phyloP scores from a whole-genome alignment of 371 early-diverging fungal genomes.

The Modicella reniformis region DNA sequence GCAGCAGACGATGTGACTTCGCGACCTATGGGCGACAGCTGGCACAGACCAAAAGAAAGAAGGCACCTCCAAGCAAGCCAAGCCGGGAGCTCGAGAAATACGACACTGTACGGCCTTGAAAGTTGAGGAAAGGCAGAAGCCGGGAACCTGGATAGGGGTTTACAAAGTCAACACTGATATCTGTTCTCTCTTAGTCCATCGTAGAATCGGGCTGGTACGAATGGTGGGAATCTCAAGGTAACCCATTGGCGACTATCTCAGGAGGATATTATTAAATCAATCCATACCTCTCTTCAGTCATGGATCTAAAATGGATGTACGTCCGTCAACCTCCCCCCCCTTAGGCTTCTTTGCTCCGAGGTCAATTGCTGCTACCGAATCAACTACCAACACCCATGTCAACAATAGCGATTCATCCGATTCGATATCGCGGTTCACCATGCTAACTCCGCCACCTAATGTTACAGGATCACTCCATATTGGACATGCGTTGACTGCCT shows the following conservation, averaged over 20 bases:
- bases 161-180: neutral
- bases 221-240: slow-evolving; percentile 74
- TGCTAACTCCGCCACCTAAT: slow-evolving; percentile 97
- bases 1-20: neutral
- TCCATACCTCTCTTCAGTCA: neutral
- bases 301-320: too few species aligned
- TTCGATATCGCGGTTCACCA: slow-evolving; percentile 58
- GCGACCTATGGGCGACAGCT: slow-evolving; percentile 12
- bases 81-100: slow-evolving; percentile 46
- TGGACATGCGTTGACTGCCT: slow-evolving; percentile 94
- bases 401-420: slow-evolving; percentile 18
- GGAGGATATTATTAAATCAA: slow-evolving; percentile 7
- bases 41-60: neutral
- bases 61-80: slow-evolving; percentile 19
- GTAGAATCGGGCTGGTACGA: slow-evolving; percentile 79
- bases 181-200: slow-evolving; percentile 41
- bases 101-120: slow-evolving; percentile 30
- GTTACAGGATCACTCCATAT: slow-evolving; percentile 96
- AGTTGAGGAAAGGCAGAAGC: neutral
- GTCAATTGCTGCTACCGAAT: slow-evolving; percentile 13
- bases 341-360: slow-evolving; percentile 43
- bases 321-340: neutral
- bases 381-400: neutral
- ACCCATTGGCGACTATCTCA: neutral
- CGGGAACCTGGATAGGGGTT: neutral